Conservation (phyloP, 2,329 filamentous ascomycete species). For the Arthrobotrys sinensis region DNA sequence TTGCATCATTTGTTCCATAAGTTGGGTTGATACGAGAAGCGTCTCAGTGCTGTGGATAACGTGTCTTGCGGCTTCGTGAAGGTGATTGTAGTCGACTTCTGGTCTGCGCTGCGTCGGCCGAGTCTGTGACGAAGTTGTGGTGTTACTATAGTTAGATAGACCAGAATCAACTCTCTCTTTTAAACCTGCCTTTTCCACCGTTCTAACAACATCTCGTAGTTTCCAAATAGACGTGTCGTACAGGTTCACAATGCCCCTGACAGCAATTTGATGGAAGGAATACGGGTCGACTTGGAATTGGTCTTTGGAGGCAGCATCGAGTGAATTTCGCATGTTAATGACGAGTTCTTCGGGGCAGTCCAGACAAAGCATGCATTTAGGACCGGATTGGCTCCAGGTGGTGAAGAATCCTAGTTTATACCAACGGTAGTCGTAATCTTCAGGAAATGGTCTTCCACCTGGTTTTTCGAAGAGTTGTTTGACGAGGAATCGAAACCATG, state of each 20-base stretch:
- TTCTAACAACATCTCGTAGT: constrained; percentile 46
- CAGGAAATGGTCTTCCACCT: not conserved
- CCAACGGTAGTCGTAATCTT: constrained; percentile 35
- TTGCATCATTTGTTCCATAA: constrained; percentile 31
- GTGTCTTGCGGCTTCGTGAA: constrained; percentile 51
- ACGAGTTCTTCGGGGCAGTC: constrained; percentile 36
- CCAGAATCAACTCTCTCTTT: constrained; percentile 6
- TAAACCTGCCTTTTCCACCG: constrained; percentile 58
- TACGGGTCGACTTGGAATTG: constrained; percentile 53
- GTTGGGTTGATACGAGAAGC: constrained; percentile 36
- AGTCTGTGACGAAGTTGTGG: constrained; percentile 27
- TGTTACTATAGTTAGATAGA: constrained; percentile 35
- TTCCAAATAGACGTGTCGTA: constrained; percentile 54
- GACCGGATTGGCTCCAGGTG: constrained; percentile 46
- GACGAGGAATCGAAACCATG: constrained; percentile 49
- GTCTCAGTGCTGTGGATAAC: constrained; percentile 57
- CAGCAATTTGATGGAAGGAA: constrained; percentile 50
- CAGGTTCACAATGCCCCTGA: constrained; percentile 40
- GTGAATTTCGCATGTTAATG: constrained; percentile 15
- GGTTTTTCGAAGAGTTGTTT: constrained; percentile 40
- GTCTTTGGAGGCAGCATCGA: constrained; percentile 16
- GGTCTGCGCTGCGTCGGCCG: constrained; percentile 24
- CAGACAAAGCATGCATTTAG: constrained; percentile 43
- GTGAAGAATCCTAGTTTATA: constrained; percentile 53
- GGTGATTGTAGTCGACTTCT: constrained; percentile 40